These are phyloP conservation scores for Ceratopteris richardii DNA, from an alignment of 75 land plant genomes.

Conservation along the genomic window DNA sequence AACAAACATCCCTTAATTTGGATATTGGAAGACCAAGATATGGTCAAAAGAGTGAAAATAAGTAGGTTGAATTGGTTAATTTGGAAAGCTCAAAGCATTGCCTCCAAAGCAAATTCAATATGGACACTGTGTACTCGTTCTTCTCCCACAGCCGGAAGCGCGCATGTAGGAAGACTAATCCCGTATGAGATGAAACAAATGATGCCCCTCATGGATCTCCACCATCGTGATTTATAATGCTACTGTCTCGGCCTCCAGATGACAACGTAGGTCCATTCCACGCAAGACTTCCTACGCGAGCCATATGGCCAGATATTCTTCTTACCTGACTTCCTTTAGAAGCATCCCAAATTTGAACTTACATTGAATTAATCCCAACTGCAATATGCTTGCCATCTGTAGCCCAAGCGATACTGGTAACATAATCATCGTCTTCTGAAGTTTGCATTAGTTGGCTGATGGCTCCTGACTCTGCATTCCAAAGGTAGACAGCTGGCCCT, in stretches of 20 bases:
- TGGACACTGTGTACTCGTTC: too few species aligned
- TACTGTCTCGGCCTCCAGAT: slow-evolving; percentile 53
- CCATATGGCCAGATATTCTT: slow-evolving; percentile 28
- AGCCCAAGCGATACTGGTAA: slow-evolving; percentile 52
- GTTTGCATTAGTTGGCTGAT: slow-evolving; percentile 20
- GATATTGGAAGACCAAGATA: too few species aligned
- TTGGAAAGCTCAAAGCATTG: too few species aligned
- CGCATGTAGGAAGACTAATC: too few species aligned
- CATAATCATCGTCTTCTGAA: slow-evolving; percentile 23
- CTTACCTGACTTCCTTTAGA: slow-evolving; percentile 16
- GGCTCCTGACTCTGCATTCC: slow-evolving; percentile 31
- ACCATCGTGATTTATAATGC: slow-evolving; percentile 72
- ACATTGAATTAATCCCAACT: slow-evolving; percentile 23
- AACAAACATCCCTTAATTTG: too few species aligned
- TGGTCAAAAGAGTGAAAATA: too few species aligned
- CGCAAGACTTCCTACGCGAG: slow-evolving; percentile 42
- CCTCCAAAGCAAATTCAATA: too few species aligned
- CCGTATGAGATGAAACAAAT: too few species aligned
- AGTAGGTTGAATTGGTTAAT: too few species aligned
- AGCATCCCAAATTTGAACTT: slow-evolving; percentile 47
- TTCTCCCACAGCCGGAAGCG: too few species aligned
- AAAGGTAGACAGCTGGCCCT: slow-evolving; percentile 35
- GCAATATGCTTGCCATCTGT: slow-evolving; percentile 39
- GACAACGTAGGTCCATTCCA: slow-evolving; percentile 51
- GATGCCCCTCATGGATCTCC: too few species aligned